Evolutionary conservation across 2,329 filamentous ascomycete genomes (phyloP).

Genomic region (Paraconiothyrium sp.): DNA sequence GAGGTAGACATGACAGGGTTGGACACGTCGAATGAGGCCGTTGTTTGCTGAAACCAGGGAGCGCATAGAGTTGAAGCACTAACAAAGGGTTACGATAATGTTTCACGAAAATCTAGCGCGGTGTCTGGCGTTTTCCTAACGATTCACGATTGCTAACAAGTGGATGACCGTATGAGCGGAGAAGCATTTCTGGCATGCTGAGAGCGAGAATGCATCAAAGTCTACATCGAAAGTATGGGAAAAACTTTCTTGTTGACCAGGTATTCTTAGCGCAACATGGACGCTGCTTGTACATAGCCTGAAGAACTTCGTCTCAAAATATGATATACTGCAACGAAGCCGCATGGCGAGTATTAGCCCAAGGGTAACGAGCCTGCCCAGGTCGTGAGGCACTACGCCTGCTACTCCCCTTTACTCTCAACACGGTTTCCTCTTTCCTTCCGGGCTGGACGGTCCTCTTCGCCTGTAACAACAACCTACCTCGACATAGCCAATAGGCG

Average conservation of each 20-base stretch:
- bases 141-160: constrained; percentile 9
- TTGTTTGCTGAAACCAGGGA: background rate
- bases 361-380: too few relatives aligned
- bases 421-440: background rate
- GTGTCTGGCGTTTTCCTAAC: constrained; percentile 19
- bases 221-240: background rate
- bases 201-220: background rate
- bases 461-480: constrained; percentile 10
- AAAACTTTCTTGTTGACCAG: background rate
- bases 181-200: background rate
- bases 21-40: background rate
- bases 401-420: background rate
- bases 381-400: background rate
- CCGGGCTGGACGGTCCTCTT: constrained; percentile 15
- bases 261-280: background rate
- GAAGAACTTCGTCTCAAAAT: background rate
- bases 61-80: background rate
- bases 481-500: constrained; percentile 17
- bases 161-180: background rate
- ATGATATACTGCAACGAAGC: background rate
- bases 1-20: background rate
- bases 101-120: constrained; percentile 17
- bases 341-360: background rate
- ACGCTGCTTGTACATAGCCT: constrained; percentile 5
- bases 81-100: background rate